These are phyloP conservation scores for Termitomyces sp. DNA, from an alignment of 768 basidiomycete species.

Conservation along the genomic window DNA sequence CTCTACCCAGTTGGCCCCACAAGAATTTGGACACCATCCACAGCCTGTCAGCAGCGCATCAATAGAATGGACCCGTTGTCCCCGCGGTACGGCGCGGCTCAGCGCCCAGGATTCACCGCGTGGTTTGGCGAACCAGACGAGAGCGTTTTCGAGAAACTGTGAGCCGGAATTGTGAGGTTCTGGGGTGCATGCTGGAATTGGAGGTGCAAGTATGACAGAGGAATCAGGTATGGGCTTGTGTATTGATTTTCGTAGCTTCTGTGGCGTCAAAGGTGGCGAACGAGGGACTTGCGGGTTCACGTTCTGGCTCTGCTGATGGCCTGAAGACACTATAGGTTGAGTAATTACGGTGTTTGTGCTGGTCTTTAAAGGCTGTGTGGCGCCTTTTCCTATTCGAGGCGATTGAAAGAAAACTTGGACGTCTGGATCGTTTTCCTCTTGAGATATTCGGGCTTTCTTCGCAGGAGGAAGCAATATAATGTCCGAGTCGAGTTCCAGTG, in stretches of 20 bases:
- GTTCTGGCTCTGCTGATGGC: background rate
- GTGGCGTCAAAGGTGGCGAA: constrained; percentile 3
- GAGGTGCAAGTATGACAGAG: background rate
- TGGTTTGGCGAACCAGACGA: constrained; percentile 30
- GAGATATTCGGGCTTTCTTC: background rate
- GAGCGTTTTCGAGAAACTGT: constrained; percentile 13
- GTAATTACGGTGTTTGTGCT: background rate
- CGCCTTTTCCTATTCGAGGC: background rate
- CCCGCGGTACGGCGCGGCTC: constrained; percentile 28
- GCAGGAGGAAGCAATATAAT: background rate
- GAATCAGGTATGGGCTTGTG: background rate
- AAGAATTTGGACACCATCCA: constrained; percentile 29
- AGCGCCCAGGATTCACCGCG: constrained; percentile 18
- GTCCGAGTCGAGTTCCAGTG: background rate
- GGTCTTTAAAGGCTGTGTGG: constrained; percentile 1
- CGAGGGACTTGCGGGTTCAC: background rate
- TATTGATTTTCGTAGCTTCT: background rate
- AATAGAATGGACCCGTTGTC: constrained; percentile 35
- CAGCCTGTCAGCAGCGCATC: constrained; percentile 46
- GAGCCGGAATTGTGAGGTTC: background rate
- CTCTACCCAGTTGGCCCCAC: constrained; percentile 11
- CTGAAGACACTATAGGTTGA: background rate
- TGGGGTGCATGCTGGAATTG: background rate
- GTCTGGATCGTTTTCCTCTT: background rate
- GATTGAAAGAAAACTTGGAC: background rate